Evolutionary conservation across 208 protist genomes (phyloP), one percentile per base, ranked within the genome.

Genomic region (Acanthamoeba royreba): DNA sequence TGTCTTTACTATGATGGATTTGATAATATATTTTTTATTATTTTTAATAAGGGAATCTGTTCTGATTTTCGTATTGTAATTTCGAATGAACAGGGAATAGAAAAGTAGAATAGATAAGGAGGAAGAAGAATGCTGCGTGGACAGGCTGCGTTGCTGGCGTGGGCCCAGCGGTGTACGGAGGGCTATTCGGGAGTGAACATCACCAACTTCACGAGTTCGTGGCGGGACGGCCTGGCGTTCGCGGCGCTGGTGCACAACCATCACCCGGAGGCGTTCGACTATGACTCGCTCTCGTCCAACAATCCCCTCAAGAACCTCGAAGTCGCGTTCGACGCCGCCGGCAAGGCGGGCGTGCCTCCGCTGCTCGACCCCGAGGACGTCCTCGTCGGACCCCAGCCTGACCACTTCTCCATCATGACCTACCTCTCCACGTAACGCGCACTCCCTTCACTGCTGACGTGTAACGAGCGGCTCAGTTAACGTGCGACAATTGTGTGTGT

Each of bases 401-500:
- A 97, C 86, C 93, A 97, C 61, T 43, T 92, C 25, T 97, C 96
- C 25, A 94, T 98, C 40, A 97, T 98, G 95, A 98, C 97, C 31
- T 98, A 97, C 88, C 93, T 98, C 13, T 74, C 95, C 17, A 28
- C 43, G 52, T 96, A 95, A 85, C 95, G 95, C 43, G 7, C 69
- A 25, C 2, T 22, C 69, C 9, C 69, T 38, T 4, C 40, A 4
- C 28, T 81, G 7, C 43, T 83, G n/a, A n/a, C n/a, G n/a, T n/a
- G n/a, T n/a, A n/a, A n/a, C n/a, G n/a, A n/a, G n/a, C n/a, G n/a
- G n/a, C n/a, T 25, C 63, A n/a, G 11, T 28, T 15, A 35, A 13
- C 11, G 22, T 47, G 28, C 19, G 2, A 31, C 38, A 33, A 25
- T 83, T 17, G n/a, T 4, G 17, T 83, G 35, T 17, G 25, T 63